Evolutionary conservation across 2,329 filamentous ascomycete genomes (phyloP).

Genomic region (Fusarium tanahbumbuense): DNA sequence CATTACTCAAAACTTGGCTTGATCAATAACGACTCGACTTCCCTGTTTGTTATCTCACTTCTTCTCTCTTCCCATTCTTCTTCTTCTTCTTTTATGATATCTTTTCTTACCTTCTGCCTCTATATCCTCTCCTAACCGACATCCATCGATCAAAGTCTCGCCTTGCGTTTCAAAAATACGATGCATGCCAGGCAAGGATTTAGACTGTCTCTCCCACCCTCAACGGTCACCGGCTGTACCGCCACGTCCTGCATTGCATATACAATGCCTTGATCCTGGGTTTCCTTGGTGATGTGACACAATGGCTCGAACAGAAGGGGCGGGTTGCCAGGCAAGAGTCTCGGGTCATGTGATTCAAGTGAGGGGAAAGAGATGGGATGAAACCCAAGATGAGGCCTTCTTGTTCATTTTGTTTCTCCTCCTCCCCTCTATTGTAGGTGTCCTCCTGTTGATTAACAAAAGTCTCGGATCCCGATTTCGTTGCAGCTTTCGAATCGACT

Average conservation of each 20-base stretch:
- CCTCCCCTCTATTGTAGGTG: conserved; percentile 13
- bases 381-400: conserved; percentile 39
- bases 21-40: conserved; percentile 12
- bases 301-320: conserved; percentile 34
- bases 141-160: conserved; percentile 18
- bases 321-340: conserved; percentile 38
- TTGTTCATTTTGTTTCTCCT: conserved; percentile 22
- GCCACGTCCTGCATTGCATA: conserved; percentile 34
- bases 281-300: conserved; percentile 46
- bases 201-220: conserved; percentile 8
- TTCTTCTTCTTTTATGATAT: not conserved
- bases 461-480: conserved; percentile 8
- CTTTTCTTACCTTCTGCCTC: not conserved
- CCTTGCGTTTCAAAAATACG: conserved; percentile 17
- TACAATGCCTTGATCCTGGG: conserved; percentile 30
- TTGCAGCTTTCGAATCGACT: conserved; percentile 21
- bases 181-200: conserved; percentile 5
- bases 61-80: not conserved
- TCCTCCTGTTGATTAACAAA: conserved; percentile 9
- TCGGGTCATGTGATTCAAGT: conserved; percentile 49
- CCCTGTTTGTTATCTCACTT: not conserved
- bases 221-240: conserved; percentile 14
- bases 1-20: conserved; percentile 36
- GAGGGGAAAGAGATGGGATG: conserved; percentile 50
- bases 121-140: not conserved